Base-by-base conservation (phyloP, 2,329 filamentous ascomycete species). In the Cladophialophora carrionii region DNA sequence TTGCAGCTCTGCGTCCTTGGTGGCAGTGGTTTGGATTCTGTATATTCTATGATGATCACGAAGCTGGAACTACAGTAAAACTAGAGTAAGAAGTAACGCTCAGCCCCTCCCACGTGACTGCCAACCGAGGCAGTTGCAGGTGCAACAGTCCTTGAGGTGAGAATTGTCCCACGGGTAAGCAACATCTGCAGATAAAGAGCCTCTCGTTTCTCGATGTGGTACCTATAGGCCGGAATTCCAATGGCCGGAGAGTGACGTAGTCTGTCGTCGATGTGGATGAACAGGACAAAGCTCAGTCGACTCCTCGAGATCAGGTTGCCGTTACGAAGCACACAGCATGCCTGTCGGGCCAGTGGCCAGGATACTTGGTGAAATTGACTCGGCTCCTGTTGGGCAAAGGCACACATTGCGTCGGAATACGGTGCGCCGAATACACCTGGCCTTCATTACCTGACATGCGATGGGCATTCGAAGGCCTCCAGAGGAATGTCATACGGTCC, bases 221-320 rank as follows among this genome's bases (percentile, higher is more conserved):
- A 0, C 80, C 80, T 75, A 80, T 79, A 0, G 77, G 76, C 80
- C 80, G 83, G 14, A n/a, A 83, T 79, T 0, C 79, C 80, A 63
- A 83, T 82, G 72, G 0, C 80, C 81, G 6, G 74, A n/a, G 75
- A 3, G 70, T 61, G 0, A 83, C 72, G 65, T 80, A 79, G 53
- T 81, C 74, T 41, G 79, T 17, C 73, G 72, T 4, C 75, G 72
- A 59, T 83, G 79, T 0, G 79, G 76, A 56, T 81, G 76, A 64
- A 76, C 74, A 0, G 74, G 77, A 52, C 72, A 76, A 14, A 78
- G 73, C 24, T 63, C 61, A 8, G 78, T 75, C 12, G 73, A 75
- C 63, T 70, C 72, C 1, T 71, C 66, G 1, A 66, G 32, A 52
- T 79, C 78, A 8, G 79, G 76, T 2, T 71, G 73, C 2, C 81